Conservation (phyloP, 2,329 filamentous ascomycete genomes). For the Ophiognomonia clavigignenti-juglandacearum region DNA sequence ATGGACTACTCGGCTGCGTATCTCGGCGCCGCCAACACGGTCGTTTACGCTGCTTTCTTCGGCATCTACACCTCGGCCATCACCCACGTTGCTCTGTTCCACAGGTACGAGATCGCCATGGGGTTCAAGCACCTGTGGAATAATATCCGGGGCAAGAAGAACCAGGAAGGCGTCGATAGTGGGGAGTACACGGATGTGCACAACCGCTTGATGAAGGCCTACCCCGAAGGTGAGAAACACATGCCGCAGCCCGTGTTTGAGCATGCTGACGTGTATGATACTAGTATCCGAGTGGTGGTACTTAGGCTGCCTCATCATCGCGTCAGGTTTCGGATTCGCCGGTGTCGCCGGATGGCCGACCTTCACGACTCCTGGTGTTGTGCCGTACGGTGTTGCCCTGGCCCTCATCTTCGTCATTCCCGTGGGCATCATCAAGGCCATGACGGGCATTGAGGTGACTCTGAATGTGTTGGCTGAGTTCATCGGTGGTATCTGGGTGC, state of each 20-base stretch:
- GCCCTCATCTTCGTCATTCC: conserved; percentile 39
- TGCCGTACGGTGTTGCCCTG: conserved; percentile 38
- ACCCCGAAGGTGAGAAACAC: background rate
- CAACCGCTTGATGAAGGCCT: conserved; percentile 39
- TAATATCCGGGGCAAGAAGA: conserved; percentile 35
- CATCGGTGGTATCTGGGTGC: conserved; percentile 36
- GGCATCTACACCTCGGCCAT: conserved; percentile 49
- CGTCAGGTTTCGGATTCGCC: conserved; percentile 25
- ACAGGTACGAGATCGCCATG: conserved; percentile 45
- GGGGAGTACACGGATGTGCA: conserved; percentile 33
- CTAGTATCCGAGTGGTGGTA: conserved; percentile 22
- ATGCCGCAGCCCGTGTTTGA: background rate
- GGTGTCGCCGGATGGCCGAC: conserved; percentile 31
- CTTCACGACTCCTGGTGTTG: conserved; percentile 32
- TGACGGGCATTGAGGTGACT: conserved; percentile 35
- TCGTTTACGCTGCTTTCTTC: conserved; percentile 50
- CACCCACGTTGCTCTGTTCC: conserved; percentile 46
- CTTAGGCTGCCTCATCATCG: conserved; percentile 22
- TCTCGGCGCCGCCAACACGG: conserved; percentile 16
- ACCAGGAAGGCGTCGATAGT: conserved; percentile 26
- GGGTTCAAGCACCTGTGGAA: conserved; percentile 44
- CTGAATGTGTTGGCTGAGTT: conserved; percentile 43
- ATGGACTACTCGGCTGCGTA: conserved; percentile 22
- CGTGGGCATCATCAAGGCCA: conserved; percentile 38
- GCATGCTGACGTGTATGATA: background rate